Percentiles rank a stretch among this genome's conserved stretches.
phyloP scores from a whole-genome alignment of 192 early-diverging fungal species.

The Gryganskiella cystojenkinii region DNA sequence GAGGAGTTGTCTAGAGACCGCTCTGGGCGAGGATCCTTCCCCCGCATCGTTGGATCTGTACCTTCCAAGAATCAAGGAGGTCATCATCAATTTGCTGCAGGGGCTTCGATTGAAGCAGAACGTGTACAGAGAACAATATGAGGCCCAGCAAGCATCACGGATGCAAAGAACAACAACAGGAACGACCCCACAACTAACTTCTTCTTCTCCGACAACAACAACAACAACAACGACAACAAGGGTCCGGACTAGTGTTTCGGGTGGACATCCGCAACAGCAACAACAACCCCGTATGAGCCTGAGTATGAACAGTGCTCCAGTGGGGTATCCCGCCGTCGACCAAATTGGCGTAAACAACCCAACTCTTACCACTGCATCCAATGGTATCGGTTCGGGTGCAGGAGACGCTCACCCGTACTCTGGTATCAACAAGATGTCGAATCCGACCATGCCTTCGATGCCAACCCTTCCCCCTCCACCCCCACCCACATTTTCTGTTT shows the following conservation, averaged over 20 bases:
- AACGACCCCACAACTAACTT: background rate
- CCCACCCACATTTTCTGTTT: slow-evolving; percentile 15
- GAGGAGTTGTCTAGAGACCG: slow-evolving; percentile 55
- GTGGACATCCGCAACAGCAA: background rate
- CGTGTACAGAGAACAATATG: slow-evolving; percentile 48
- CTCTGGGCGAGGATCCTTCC: slow-evolving; percentile 56
- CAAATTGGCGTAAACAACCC: no score
- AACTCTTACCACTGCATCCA: no score
- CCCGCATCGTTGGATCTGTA: slow-evolving; percentile 57
- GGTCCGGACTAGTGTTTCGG: slow-evolving; percentile 1
- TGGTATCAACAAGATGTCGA: background rate
- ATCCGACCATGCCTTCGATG: background rate
- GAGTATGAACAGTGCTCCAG: no score
- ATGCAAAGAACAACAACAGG: background rate
- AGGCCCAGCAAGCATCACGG: slow-evolving; percentile 22
- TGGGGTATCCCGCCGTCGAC: no score
- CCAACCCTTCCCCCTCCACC: slow-evolving; percentile 1
- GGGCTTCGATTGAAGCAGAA: slow-evolving; percentile 65
- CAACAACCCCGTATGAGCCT: no score
- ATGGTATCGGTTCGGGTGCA: background rate
- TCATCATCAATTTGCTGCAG: slow-evolving; percentile 62
- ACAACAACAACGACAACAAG: slow-evolving; percentile 9
- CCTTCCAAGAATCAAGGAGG: slow-evolving; percentile 62
- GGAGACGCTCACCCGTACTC: background rate
- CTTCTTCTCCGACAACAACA: background rate